These are phyloP conservation scores for Gossypium schwendimanii DNA, from an alignment of 441 rosid species.

Conservation along the genomic window DNA sequence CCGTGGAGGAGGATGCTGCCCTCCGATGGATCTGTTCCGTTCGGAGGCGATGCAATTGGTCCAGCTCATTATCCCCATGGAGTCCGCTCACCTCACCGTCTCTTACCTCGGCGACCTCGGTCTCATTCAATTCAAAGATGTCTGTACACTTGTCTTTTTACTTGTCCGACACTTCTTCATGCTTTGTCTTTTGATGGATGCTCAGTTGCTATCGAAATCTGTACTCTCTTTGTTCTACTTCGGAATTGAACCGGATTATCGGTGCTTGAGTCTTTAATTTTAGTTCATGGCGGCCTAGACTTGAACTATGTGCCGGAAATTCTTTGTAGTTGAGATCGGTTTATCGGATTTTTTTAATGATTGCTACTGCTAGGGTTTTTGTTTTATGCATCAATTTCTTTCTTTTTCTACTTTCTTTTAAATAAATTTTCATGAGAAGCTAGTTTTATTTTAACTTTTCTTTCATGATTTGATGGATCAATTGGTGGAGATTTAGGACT, in stretches of 20 bases:
- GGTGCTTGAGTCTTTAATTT: not conserved
- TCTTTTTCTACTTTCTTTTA: not conserved
- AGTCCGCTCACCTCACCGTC: constrained; percentile 76
- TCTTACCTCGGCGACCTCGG: constrained; percentile 83
- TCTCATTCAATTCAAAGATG: constrained; percentile 86
- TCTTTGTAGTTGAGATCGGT: not conserved
- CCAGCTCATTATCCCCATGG: constrained; percentile 76
- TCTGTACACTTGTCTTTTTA: constrained; percentile 25
- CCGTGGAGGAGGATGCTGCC: constrained; percentile 58
- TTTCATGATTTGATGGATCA: not conserved
- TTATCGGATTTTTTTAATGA: not conserved
- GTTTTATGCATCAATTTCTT: not conserved
- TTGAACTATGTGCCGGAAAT: not conserved
- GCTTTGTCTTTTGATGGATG: not conserved
- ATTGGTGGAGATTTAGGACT: not conserved
- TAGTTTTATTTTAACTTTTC: not conserved
- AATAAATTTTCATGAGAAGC: not conserved
- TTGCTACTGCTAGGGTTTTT: constrained; percentile 8
- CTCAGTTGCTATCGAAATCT: not conserved
- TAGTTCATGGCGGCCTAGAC: not conserved
- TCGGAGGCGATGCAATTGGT: constrained; percentile 87
- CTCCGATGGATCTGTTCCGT: constrained; percentile 83
- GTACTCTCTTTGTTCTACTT: not conserved
- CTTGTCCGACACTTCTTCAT: not conserved
- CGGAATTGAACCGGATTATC: not conserved